phyloP scores from a whole-genome alignment of 805 yeast species.

The Candida vaughaniae region DNA sequence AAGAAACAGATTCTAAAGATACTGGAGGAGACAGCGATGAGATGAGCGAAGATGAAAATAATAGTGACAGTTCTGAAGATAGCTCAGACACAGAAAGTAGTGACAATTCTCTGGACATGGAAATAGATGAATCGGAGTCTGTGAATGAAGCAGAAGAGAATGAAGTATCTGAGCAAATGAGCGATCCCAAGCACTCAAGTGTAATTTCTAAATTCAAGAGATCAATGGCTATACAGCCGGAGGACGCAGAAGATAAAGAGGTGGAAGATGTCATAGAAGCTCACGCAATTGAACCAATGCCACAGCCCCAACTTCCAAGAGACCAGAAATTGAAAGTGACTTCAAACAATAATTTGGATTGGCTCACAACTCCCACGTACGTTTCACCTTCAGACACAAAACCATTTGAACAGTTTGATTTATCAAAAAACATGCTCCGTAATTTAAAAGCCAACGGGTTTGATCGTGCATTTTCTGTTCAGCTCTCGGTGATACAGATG shows the following conservation, averaged over 20 bases:
- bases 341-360: slow-evolving; percentile 44
- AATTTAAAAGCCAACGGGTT: slow-evolving; percentile 51
- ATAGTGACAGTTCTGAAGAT: slow-evolving; percentile 11
- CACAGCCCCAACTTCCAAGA: slow-evolving; percentile 74
- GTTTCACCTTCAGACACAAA: slow-evolving; percentile 46
- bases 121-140: too few species aligned
- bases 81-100: too few species aligned
- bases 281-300: slow-evolving; percentile 62
- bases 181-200: slow-evolving; percentile 42
- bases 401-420: slow-evolving; percentile 49
- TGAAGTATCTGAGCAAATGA: not conserved
- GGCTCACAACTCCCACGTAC: slow-evolving; percentile 68
- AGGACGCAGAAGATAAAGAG: not conserved
- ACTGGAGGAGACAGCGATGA: not conserved
- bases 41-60: slow-evolving; percentile 10
- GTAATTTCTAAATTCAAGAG: slow-evolving; percentile 54
- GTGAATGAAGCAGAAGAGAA: not conserved
- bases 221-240: slow-evolving; percentile 15
- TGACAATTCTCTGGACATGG: too few species aligned
- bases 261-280: slow-evolving; percentile 1
- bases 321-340: slow-evolving; percentile 40
- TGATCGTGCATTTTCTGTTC: slow-evolving; percentile 72
- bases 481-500: slow-evolving; percentile 61
- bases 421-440: slow-evolving; percentile 42
- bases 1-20: too few species aligned